Evolutionary conservation across 345 rosid species (phyloP), one percentile per base, ranked within the genome.

Genomic region (Arabis hirsuta): DNA sequence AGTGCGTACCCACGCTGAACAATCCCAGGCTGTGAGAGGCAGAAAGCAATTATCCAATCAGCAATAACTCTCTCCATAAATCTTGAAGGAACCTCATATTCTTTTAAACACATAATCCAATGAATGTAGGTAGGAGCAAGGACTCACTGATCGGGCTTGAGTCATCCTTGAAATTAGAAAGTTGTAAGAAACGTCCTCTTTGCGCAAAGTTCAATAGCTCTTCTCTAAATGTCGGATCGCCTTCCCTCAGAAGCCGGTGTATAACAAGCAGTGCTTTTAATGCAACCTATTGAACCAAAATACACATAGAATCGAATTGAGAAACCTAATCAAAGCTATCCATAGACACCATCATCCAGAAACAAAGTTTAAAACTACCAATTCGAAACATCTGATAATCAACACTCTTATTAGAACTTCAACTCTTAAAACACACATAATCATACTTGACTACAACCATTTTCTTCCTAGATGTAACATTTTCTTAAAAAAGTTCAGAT

Each of bases 1-100:
- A 26, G 90, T 74, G 39, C 98, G 96, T 14, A 86, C 98, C 96
- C 98, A 92, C 29, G 86, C 87, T 44, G 98, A 91, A 80, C 92
- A 92, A 79, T 92, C 94, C 96, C 94, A 90, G 56, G 98, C 98
- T 92, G 82, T n/a, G 50, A 71, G 29, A 71, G 31, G 3, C 53
- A 24, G 6, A 80, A 11, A 73, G 59, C 32, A 66, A 55, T 20
- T 38, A 31, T 9, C 52, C 4, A 65, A 54, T 67, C 34, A 62
- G 54, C 43, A 4, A n/a, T 62, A 72, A 42, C 52, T 76, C 50
- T 69, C 19, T 60, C 12, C 20, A 52, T 3, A 67, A 65, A 65
- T 44, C 65, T 46, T 31, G 12, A 56, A 66, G 31, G 57, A 57
- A 43, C 12, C 67, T 58, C 46, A 29, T 12, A 41, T 14, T 41